Conservation (phyloP, 495 filamentous ascomycete species). For the Penicillium malachiteum region DNA sequence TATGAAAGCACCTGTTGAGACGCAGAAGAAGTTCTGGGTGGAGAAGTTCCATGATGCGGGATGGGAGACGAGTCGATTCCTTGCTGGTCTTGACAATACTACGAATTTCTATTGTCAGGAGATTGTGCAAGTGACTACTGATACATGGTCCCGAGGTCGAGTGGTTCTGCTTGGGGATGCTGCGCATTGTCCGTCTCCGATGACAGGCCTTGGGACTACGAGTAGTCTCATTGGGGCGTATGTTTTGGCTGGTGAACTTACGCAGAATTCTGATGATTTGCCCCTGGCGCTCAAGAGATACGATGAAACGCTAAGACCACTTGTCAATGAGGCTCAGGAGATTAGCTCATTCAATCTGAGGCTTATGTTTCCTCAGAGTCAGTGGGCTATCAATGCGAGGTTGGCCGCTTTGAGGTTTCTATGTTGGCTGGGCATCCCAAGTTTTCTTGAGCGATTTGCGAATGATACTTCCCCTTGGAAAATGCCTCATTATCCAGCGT, state of each 20-base stretch:
- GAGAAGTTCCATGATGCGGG: slow-evolving; percentile 43
- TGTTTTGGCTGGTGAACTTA: slow-evolving; percentile 53
- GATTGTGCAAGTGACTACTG: slow-evolving; percentile 39
- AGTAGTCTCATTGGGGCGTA: slow-evolving; percentile 50
- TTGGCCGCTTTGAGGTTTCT: not conserved
- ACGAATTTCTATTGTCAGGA: slow-evolving; percentile 51
- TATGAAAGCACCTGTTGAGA: slow-evolving; percentile 8
- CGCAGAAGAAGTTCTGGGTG: slow-evolving; percentile 38
- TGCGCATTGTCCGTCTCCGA: slow-evolving; percentile 47
- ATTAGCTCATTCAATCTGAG: not conserved
- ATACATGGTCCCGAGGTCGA: slow-evolving; percentile 44
- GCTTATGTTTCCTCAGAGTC: not conserved
- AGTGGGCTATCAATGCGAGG: not conserved
- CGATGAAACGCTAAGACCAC: not conserved
- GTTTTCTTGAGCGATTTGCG: not conserved
- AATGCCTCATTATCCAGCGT: not conserved
- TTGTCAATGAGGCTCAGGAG: not conserved
- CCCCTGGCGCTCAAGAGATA: not conserved
- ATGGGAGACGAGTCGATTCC: slow-evolving; percentile 41
- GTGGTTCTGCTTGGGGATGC: slow-evolving; percentile 57
- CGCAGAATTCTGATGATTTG: not conserved
- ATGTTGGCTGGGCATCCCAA: not conserved
- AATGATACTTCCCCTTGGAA: not conserved
- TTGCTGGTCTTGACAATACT: slow-evolving; percentile 36
- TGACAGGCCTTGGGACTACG: slow-evolving; percentile 52